Evolutionary conservation across 306 rosid species (phyloP), one percentile per base, ranked within the genome.

Genomic region (Dryas drummondii): DNA sequence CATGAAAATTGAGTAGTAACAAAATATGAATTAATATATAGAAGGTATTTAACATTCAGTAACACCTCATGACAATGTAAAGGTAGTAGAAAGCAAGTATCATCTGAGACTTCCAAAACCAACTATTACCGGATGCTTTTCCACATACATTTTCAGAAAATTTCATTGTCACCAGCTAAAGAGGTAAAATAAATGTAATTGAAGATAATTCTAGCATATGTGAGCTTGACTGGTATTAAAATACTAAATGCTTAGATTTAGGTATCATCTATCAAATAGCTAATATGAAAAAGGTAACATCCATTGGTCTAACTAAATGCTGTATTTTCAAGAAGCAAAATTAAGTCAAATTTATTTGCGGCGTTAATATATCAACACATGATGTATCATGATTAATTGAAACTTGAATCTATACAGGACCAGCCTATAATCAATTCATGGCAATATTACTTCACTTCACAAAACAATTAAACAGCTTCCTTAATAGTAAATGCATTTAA

Each of bases 31-130:
- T 37, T 10, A 45, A n/a, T 17, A 56, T 27, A 37, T 11, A 9
- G 4, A 40, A 70, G 50, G 52, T 22, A 63, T 15, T 8, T 41
- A 72, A 5, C 47, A 55, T 22, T 71, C 62, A 1, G 15, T 11
- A 62, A 45, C 66, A 71, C 41, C 54, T 56, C 76, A 56, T 71
- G 19, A 42, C 51, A 40, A n/a, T 44, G 47, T 5, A 52, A 37
- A 45, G 9, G 16, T 9, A 15, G 6, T 49, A 32, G 5, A 46
- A 32, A 17, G 61, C 60, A 16, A 61, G 41, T 11, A 11, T 56
- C 45, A 22, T 26, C 44, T 57, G 55, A 72, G 27, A 62, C 55
- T 4, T 57, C 27, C 22, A 69, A 4, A 50, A 27, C 42, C 12
- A 58, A 27, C 4, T 0, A 15, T 12, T 46, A 40, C 15, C 44